A percentile compares a stretch with the other conserved stretches of the same genome.
Evolutionary conservation across 2,329 filamentous ascomycete species (phyloP).

Genomic region (Pseudogymnoascus sp.): DNA sequence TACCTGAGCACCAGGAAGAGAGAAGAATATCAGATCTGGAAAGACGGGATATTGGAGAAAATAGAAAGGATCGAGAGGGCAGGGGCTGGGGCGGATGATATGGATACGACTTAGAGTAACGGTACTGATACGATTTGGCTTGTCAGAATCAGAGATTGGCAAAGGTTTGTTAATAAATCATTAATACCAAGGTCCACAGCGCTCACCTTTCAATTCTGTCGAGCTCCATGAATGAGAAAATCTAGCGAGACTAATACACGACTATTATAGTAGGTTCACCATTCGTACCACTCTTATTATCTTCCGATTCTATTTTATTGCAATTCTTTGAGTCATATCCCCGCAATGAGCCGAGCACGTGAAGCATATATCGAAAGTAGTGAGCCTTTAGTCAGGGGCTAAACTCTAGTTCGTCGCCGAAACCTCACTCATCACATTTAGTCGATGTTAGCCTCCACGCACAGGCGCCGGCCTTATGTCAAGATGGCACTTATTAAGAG

Average conservation of each 20-base stretch:
- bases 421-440: constrained; percentile 2
- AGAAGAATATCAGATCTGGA: constrained; percentile 60
- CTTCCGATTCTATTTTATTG: neutral
- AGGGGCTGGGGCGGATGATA: constrained; percentile 14
- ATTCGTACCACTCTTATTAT: neutral
- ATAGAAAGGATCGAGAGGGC: constrained; percentile 43
- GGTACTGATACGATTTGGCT: neutral
- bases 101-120: constrained; percentile 13
- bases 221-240: neutral
- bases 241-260: neutral
- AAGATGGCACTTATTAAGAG: neutral
- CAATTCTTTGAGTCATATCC: neutral
- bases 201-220: neutral
- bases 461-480: neutral
- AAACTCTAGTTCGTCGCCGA: neutral
- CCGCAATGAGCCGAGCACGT: neutral
- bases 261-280: neutral
- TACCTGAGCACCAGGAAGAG: constrained; percentile 60
- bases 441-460: neutral
- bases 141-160: neutral
- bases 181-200: neutral
- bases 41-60: constrained; percentile 49
- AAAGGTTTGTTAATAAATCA: neutral
- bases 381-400: neutral
- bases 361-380: neutral